Base-by-base conservation (phyloP, 2,329 filamentous ascomycete genomes). In the Aspergillus flavus region DNA sequence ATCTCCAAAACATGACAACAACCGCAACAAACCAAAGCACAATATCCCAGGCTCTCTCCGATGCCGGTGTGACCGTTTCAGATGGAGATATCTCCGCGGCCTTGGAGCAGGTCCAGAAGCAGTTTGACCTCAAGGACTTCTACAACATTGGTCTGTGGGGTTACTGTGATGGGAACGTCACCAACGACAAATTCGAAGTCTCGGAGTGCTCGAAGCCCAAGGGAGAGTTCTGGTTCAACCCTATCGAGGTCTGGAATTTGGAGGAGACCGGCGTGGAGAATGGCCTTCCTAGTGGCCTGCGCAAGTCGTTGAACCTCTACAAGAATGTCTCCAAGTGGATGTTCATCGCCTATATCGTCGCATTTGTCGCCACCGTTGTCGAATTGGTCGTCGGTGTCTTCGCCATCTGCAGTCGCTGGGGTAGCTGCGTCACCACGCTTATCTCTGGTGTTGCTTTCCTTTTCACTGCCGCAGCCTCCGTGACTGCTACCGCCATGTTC, bases 101-200 rank as follows among this genome's bases (percentile, higher is more conserved):
- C 30, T 71, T 83, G 23, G 57, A 76, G 41, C 66, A 76, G 7
- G 74, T 80, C 10, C 69, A 81, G 64, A 64, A 74, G 19, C 67
- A 77, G 50, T 83, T 92, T 50, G 83, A 86, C 60, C 85, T 97
- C 63, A 86, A 85, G 72, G 88, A 94, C 75, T 84, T 88, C 73
- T 98, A 97, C 85, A 86, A 91, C 65, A 84, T 98, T 74, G 87
- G 86, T 74, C 84, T 98, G 43, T 96, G 92, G 91, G 91, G 91
- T 75, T 97, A 93, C 85, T 98, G 95, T 86, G 82, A 83, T 62
- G 87, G 85, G 59, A 79, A 84, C 57, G 77, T 83, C 68, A 84
- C 85, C 68, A 82, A 83, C 71, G 82, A 84, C 67, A 82, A 75
- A 56, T 84, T 82, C 68, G 77, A 78, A 19, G 78, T 85, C 68